Base-by-base conservation (phyloP, 2,329 filamentous ascomycete genomes). In the Pestalotiopsis sp. region DNA sequence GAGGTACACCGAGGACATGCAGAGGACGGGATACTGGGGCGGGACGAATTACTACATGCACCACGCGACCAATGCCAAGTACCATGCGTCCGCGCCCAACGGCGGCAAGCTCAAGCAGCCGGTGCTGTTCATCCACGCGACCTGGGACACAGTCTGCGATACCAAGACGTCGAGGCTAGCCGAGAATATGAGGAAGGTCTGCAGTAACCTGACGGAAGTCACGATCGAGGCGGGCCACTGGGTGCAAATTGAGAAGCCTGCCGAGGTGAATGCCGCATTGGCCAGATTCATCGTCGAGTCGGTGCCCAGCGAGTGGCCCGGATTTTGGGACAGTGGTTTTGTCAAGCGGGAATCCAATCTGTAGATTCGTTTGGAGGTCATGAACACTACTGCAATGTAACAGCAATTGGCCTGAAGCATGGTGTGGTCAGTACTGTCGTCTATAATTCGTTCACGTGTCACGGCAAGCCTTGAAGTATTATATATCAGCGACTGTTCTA, bases 21-120 rank as follows among this genome's bases (percentile, higher is more conserved):
- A 68, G 45, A 17, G 14, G 14, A 52, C 45, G 17, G 45, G 45
- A 2, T 52, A 52, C 17, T 82, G 77, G 71, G 25, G 64, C 0
- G 67, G 31, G 0, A 63, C 66, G 3, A 69, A 69, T 12, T 75
- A 73, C 52, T 86, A 86, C 68, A 69, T 81, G 45, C 82, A 86
- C 70, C 80, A 84, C 69, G 75, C 78, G 5, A 74, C 72, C 13
- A 86, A 86, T 66, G 72, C 70, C 2, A 78, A 77, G 52, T 86
- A 82, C 72, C 79, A 77, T 6, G 23, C 17, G 1, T 64, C 67
- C 4, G 70, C 71, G 7, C 63, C 73, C 5, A 74, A 74, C 68
- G 78, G 79, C 23, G 77, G 78, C 2, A 67, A 64, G 31, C 70
- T 86, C 57, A 79, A 77, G 66, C 77, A 82, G 66, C 78, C 78